phyloP scores from a whole-genome alignment of 1,284 basidiomycete genomes.

The Ganoderma sinense region DNA sequence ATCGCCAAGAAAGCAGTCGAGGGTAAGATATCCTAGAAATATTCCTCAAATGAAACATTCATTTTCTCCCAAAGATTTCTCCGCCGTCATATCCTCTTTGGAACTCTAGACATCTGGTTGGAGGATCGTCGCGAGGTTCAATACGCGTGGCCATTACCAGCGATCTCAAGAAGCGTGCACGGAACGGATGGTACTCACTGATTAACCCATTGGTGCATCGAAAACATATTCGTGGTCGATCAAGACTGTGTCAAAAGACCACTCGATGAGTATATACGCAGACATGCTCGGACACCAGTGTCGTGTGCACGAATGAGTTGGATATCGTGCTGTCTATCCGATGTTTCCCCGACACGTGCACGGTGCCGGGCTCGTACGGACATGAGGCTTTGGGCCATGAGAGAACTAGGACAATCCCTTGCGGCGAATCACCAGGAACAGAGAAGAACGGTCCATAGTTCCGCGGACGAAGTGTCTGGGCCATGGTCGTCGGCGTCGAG shows the following conservation, averaged over 20 bases:
- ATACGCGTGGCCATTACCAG: neutral
- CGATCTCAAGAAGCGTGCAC: neutral
- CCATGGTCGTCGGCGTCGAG: neutral
- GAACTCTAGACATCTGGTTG: neutral
- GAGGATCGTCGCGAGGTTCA: neutral
- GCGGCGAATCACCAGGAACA: neutral
- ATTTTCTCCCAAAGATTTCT: constrained; percentile 3
- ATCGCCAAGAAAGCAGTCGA: constrained; percentile 39
- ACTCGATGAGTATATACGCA: neutral
- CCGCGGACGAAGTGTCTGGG: neutral
- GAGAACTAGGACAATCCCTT: neutral
- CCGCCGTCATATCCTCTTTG: constrained; percentile 6
- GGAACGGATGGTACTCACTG: neutral
- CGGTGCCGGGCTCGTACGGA: neutral
- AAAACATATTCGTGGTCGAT: neutral
- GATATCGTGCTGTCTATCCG: neutral
- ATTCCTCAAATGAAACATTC: neutral
- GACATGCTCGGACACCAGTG: neutral
- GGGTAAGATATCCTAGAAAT: constrained; percentile 26
- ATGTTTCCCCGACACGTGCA: neutral
- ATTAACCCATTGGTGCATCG: neutral
- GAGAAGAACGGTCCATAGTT: neutral
- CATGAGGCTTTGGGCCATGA: neutral
- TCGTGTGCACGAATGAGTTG: neutral
- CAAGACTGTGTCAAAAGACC: neutral